Evolutionary conservation across 371 early-diverging fungal species (phyloP).

Genomic region (Syncephalis fuscata): DNA sequence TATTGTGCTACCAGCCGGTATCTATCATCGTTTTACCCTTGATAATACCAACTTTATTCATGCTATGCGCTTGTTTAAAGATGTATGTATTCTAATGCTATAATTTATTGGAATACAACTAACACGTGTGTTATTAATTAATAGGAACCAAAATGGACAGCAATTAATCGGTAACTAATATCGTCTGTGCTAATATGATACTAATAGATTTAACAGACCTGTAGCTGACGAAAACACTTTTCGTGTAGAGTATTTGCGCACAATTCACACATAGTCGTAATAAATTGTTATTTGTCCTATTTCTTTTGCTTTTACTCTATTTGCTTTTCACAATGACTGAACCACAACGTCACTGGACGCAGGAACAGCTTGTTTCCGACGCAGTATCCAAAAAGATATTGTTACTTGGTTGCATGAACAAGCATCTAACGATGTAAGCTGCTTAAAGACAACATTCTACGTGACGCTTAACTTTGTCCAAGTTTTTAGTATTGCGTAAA

Average conservation of each 20-base stretch:
- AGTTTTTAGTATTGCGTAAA: conserved; percentile 25
- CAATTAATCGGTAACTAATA: conserved; percentile 58
- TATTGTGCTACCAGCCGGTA: conserved; percentile 89
- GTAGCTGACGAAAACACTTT: too few relatives aligned
- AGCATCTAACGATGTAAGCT: conserved; percentile 11
- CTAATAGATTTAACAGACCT: too few relatives aligned
- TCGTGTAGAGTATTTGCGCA: too few relatives aligned
- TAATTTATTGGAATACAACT: neutral
- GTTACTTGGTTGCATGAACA: conserved; percentile 31
- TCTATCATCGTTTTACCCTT: conserved; percentile 89
- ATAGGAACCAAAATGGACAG: conserved; percentile 78
- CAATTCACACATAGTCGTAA: too few relatives aligned
- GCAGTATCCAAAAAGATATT: conserved; percentile 44
- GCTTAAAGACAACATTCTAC: neutral
- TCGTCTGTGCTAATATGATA: neutral
- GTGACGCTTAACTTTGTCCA: neutral
- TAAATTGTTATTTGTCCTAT: neutral
- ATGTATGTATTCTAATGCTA: conserved; percentile 12
- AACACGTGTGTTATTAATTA: neutral
- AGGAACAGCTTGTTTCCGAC: conserved; percentile 31
- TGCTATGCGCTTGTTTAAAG: conserved; percentile 87
- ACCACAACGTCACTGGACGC: conserved; percentile 32
- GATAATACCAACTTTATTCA: conserved; percentile 73
- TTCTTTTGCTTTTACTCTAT: neutral
- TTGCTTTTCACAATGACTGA: conserved; percentile 7